Percentiles rank a stretch among this genome's conserved stretches.
These are phyloP conservation scores for Podaxis mareebaensis DNA, from an alignment of 768 basidiomycete genomes.

Conservation along the genomic window DNA sequence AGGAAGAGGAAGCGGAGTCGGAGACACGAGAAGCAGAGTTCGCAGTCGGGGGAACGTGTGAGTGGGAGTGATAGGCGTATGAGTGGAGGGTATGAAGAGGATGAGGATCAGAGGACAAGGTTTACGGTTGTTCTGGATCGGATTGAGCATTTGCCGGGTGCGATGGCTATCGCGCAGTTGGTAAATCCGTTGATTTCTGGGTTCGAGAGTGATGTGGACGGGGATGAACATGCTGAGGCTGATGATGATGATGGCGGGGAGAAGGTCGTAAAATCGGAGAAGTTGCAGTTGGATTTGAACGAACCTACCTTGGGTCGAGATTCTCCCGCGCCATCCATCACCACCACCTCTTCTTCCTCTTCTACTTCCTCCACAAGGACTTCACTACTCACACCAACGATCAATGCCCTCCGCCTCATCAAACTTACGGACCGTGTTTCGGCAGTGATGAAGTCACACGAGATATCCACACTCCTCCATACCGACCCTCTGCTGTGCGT, in stretches of 20 bases:
- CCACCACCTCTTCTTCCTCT: not conserved
- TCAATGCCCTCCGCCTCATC: slow-evolving; percentile 83
- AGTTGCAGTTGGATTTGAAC: not conserved
- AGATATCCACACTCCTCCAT: slow-evolving; percentile 63
- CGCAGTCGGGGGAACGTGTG: not conserved
- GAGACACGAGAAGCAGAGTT: not conserved
- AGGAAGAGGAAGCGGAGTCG: slow-evolving; percentile 13
- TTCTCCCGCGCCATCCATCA: slow-evolving; percentile 2
- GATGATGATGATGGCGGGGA: not conserved
- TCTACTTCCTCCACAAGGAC: not conserved
- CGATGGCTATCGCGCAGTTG: slow-evolving; percentile 89
- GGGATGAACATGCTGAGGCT: not conserved
- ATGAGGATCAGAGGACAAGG: slow-evolving; percentile 44
- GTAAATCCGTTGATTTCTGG: slow-evolving; percentile 45
- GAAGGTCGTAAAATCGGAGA: not conserved
- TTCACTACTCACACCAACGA: slow-evolving; percentile 19
- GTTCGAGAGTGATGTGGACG: slow-evolving; percentile 10
- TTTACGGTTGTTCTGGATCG: slow-evolving; percentile 90
- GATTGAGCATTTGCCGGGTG: slow-evolving; percentile 83
- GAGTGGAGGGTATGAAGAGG: not conserved
- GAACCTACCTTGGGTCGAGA: not conserved
- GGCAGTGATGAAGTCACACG: slow-evolving; percentile 82
- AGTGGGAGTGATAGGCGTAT: not conserved
- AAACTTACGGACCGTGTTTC: slow-evolving; percentile 87
- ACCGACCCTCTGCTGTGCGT: slow-evolving; percentile 74